Percentiles rank a stretch among this genome's conserved stretches.
Conservation (phyloP, 352 stramenopile species). For the Plasmopara halstedii region DNA sequence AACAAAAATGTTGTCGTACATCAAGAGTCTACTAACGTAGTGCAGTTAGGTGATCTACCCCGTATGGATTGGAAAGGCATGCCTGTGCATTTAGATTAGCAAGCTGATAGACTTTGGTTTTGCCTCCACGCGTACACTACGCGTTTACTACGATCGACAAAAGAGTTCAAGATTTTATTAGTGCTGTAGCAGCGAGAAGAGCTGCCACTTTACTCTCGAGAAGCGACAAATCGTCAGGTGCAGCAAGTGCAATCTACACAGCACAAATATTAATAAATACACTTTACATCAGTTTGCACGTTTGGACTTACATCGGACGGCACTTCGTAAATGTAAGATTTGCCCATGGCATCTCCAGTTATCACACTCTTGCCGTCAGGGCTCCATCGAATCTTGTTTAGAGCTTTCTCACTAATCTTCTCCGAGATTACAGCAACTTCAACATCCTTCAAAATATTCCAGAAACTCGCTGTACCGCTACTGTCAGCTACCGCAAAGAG, state of each 20-base stretch:
- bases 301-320: constrained; percentile 51
- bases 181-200: constrained; percentile 30
- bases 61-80: not conserved
- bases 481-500: constrained; percentile 81
- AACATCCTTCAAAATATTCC: constrained; percentile 82
- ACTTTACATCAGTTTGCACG: not conserved
- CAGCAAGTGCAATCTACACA: constrained; percentile 51
- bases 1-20: not conserved
- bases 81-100: not conserved
- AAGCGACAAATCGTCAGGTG: constrained; percentile 49
- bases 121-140: not conserved
- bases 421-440: constrained; percentile 61
- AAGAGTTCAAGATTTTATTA: constrained; percentile 34
- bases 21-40: not conserved
- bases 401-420: constrained; percentile 60
- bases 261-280: constrained; percentile 2
- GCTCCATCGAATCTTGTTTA: constrained; percentile 84
- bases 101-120: not conserved
- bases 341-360: constrained; percentile 65
- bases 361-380: constrained; percentile 73
- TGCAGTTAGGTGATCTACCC: not conserved
- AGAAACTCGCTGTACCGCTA: constrained; percentile 62
- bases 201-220: constrained; percentile 64
- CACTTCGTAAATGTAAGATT: constrained; percentile 71
- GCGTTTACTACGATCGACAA: constrained; percentile 6